Base-by-base conservation (phyloP, 2,329 filamentous ascomycete genomes). In the Colletotrichum liaoningense region DNA sequence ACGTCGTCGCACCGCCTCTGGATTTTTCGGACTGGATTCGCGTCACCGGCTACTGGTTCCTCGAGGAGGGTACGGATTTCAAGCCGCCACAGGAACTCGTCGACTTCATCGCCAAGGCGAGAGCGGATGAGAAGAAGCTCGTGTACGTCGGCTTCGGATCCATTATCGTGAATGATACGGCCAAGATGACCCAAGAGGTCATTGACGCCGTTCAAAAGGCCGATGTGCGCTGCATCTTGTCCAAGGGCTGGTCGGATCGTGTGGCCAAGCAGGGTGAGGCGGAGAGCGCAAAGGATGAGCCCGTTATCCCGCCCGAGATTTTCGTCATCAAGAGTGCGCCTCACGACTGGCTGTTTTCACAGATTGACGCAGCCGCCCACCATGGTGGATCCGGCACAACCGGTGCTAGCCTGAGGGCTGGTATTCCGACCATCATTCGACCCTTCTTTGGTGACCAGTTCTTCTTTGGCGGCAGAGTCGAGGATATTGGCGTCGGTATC, bases 381-480 rank as follows among this genome's bases (percentile, higher is more conserved):
- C 97, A 99, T 79, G 97, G 97, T 60, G 97, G 97, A 5, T 94
- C 95, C 5, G 97, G 97, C 2, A 99, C 97, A 0, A 99, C 97
- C 0, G 97, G 97, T 2, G 97, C 97, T 1, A 97, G 95, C 81
- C 86, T 99, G 62, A 90, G 97, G 65, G 95, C 95, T 0, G 97
- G 97, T 2, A 91, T 98, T 5, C 97, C 97, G 0, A 98, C 97
- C 0, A 95, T 99, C 75, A 93, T 98, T 80, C 94, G 96, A 74
- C 97, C 97, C 0, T 99, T 98, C 86, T 99, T 99, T 80, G 97
- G 97, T 5, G 97, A 99, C 78, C 97, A 99, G 80, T 98, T 93
- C 87, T 99, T 99, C 86, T 98, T 97, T 78, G 97, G 95, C 7
- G 90, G 88, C 35, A 90, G 97, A 4, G 93, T 98, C 1, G 95